Base-by-base conservation (phyloP, 1,284 basidiomycete genomes). In the Tranzscheliella williamsii region DNA sequence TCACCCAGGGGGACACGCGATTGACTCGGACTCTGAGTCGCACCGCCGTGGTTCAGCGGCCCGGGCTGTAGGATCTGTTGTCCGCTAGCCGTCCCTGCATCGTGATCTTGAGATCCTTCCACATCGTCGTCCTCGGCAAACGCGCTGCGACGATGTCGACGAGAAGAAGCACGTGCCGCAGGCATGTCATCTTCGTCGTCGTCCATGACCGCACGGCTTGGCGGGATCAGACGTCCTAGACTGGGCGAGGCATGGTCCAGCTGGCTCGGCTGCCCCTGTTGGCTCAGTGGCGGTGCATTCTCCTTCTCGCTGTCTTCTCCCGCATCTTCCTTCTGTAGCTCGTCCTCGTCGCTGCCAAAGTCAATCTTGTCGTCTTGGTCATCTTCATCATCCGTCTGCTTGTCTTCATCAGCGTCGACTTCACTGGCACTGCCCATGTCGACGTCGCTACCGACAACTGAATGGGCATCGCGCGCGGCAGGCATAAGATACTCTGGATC, bases 261-360 rank as follows among this genome's bases (percentile, higher is more conserved):
- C 9, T 16, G 13, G 29, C 41, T 46, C 23, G 46, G 49, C 30
- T 66, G 63, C 24, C 60, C 56, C 16, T 37, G 35, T 16, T 37
- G 35, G 16, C 20, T 22, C 9, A 7, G 8, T 2, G 47, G 56
- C 13, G 65, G 64, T 12, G 67, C 51, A 18, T 73, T 73, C 41
- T 72, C 70, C 52, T 72, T 72, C 29, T 72, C 69, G 40, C 60
- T 67, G 35, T 64, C 64, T 23, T 52, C 64, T 6, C 57, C 39
- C 18, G 37, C 30, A 17, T 43, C 29, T 18, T 38, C 39, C 12
- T 50, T 27, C 5, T 43, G 50, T 9, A 46, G 42, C 16, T 33
- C 47, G 34, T 54, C 51, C 17, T 44, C 43, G 4, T 38, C 58
- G 27, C 52, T 51, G 33, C 52, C 52, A 21, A 48, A 29, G 26